These are phyloP conservation scores for Sinapis alba DNA, from an alignment of 441 rosid species.

Conservation along the genomic window DNA sequence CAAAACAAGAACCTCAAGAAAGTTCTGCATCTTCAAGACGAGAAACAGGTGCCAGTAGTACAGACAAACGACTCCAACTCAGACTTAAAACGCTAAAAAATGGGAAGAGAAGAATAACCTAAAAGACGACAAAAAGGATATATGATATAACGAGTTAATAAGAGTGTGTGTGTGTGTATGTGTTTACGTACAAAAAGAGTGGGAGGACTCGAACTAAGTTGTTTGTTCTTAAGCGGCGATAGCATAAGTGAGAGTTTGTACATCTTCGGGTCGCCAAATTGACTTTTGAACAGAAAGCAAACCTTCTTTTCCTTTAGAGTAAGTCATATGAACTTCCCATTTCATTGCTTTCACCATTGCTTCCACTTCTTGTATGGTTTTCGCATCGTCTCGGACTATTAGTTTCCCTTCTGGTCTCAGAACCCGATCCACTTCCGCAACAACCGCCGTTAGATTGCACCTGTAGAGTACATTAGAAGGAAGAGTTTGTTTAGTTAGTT, in stretches of 20 bases:
- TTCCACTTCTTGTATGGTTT: constrained; percentile 68
- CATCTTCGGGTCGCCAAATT: constrained; percentile 73
- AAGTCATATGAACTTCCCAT: constrained; percentile 85
- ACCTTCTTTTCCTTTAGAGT: constrained; percentile 76
- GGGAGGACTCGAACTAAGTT: constrained; percentile 19
- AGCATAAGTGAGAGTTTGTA: constrained; percentile 60
- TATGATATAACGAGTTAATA: constrained; percentile 14
- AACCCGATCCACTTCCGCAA: constrained; percentile 85
- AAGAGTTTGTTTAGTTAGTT: background rate
- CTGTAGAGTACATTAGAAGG: constrained; percentile 38
- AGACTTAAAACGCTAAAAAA: constrained; percentile 3
- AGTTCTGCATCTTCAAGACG: constrained; percentile 20
- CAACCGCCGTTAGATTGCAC: constrained; percentile 65
- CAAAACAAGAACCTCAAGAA: constrained; percentile 6
- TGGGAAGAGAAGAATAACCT: background rate
- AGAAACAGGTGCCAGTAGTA: constrained; percentile 5
- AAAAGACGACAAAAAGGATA: constrained; percentile 6
- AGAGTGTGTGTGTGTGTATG: constrained; percentile 7
- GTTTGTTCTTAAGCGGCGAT: constrained; percentile 50
- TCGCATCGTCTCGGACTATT: constrained; percentile 66
- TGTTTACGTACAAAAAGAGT: constrained; percentile 31
- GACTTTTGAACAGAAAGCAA: constrained; percentile 80
- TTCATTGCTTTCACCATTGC: constrained; percentile 59
- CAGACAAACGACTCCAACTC: constrained; percentile 35
- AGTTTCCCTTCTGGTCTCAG: constrained; percentile 87